phyloP scores from a whole-genome alignment of 2,329 filamentous ascomycete species.

The Aspergillus fijiensis region DNA sequence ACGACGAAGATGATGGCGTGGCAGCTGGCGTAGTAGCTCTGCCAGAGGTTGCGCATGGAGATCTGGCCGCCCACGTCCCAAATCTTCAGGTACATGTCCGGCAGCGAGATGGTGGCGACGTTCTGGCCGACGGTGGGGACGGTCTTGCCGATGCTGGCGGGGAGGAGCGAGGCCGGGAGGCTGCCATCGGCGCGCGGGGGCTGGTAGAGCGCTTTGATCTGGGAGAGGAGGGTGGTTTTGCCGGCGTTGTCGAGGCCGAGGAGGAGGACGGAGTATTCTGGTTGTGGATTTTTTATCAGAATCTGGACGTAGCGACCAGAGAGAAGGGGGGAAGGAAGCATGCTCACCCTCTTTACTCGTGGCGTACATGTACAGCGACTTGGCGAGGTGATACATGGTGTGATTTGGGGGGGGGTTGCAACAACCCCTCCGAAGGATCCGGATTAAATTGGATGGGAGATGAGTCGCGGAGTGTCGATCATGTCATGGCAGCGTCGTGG shows the following conservation, averaged over 20 bases:
- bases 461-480: constrained; percentile 8
- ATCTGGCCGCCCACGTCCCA: constrained; percentile 98
- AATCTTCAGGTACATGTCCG: constrained; percentile 96
- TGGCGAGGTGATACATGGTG: constrained; percentile 90
- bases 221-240: constrained; percentile 96
- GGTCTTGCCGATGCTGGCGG: constrained; percentile 70
- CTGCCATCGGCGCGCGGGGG: constrained; percentile 5
- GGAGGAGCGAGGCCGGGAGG: constrained; percentile 33
- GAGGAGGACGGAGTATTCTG: constrained; percentile 95
- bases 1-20: constrained; percentile 98
- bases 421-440: constrained; percentile 16
- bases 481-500: constrained; percentile 19
- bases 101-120: constrained; percentile 83
- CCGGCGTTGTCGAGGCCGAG: constrained; percentile 97
- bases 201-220: constrained; percentile 83
- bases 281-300: no score
- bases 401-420: constrained; percentile 25
- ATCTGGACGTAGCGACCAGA: no score
- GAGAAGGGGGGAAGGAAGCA: not conserved
- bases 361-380: constrained; percentile 89
- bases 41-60: constrained; percentile 85
- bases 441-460: constrained; percentile 16
- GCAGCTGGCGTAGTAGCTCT: constrained; percentile 89
- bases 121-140: constrained; percentile 98
- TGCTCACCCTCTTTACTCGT: constrained; percentile 88